Conservation (phyloP, 176 grass and related monocot species). For the Olyra latifolia region DNA sequence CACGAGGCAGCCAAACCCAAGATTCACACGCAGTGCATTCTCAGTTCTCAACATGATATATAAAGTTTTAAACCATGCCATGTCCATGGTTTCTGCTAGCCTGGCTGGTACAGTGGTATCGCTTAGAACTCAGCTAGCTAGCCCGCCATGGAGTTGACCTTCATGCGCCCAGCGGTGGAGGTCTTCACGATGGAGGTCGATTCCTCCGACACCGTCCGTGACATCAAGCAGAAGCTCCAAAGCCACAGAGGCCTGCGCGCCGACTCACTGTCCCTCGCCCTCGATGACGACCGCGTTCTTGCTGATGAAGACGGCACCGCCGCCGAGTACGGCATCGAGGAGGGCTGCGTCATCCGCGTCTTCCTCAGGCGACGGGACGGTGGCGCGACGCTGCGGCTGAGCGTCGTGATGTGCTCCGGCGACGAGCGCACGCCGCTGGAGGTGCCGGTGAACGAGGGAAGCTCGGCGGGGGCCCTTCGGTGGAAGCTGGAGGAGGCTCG, state of each 20-base stretch:
- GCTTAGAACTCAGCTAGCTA: too few species aligned
- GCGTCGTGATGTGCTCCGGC: slow-evolving; percentile 18
- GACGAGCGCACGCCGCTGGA: not conserved
- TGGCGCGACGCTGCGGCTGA: slow-evolving; percentile 1
- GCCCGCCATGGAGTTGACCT: slow-evolving; percentile 42
- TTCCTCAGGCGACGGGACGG: not conserved
- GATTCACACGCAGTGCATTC: not conserved
- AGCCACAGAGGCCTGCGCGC: slow-evolving; percentile 32
- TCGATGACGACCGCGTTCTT: slow-evolving; percentile 27
- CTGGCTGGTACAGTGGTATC: too few species aligned
- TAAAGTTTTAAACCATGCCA: too few species aligned
- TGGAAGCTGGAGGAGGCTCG: slow-evolving; percentile 12
- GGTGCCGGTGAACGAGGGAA: slow-evolving; percentile 14
- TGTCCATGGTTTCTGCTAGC: too few species aligned
- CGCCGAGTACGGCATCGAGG: slow-evolving; percentile 31
- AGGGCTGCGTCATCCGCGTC: slow-evolving; percentile 42
- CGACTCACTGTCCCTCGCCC: slow-evolving; percentile 21
- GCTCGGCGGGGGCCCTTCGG: slow-evolving; percentile 15
- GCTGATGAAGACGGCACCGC: not conserved
- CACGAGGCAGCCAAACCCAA: not conserved
- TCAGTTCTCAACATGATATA: too few species aligned
- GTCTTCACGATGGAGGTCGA: slow-evolving; percentile 45
- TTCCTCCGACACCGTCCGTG: slow-evolving; percentile 50
- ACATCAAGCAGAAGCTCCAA: slow-evolving; percentile 55
- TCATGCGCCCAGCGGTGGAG: slow-evolving; percentile 32